phyloP scores from a whole-genome alignment of 331 rosid species.

The Rhamnella rubrinervis region DNA sequence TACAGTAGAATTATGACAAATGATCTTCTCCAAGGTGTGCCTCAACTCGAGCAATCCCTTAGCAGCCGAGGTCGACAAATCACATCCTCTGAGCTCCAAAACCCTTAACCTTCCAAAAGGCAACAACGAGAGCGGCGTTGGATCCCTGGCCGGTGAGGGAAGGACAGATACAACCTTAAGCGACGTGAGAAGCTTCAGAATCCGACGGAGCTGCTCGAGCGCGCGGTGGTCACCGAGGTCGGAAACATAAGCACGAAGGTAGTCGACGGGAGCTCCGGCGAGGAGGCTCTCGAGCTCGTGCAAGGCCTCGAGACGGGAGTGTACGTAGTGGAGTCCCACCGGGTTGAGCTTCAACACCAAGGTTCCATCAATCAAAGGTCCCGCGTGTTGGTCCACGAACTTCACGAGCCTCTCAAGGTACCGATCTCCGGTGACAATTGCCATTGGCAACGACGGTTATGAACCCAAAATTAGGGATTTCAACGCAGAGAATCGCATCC shows the following conservation, averaged over 20 bases:
- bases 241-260: constrained; percentile 86
- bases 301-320: constrained; percentile 84
- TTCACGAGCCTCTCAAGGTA: constrained; percentile 80
- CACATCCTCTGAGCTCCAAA: constrained; percentile 93
- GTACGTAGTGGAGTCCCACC: constrained; percentile 85
- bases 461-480: constrained; percentile 31
- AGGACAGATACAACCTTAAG: constrained; percentile 89
- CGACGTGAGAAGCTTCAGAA: constrained; percentile 77
- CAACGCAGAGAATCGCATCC: constrained; percentile 16
- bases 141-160: constrained; percentile 63
- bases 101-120: constrained; percentile 73
- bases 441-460: constrained; percentile 40
- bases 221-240: constrained; percentile 99
- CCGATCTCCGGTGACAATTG: constrained; percentile 92
- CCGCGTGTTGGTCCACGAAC: constrained; percentile 75
- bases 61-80: constrained; percentile 90
- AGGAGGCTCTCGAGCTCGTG: constrained; percentile 81
- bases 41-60: constrained; percentile 79
- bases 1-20: constrained; percentile 94
- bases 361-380: constrained; percentile 75
- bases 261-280: constrained; percentile 87
- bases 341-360: constrained; percentile 85
- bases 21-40: constrained; percentile 85
- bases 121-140: constrained; percentile 80
- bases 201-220: constrained; percentile 90